Evolutionary conservation across 2,329 filamentous ascomycete species (phyloP).

Genomic region (Cladosporium sp.): DNA sequence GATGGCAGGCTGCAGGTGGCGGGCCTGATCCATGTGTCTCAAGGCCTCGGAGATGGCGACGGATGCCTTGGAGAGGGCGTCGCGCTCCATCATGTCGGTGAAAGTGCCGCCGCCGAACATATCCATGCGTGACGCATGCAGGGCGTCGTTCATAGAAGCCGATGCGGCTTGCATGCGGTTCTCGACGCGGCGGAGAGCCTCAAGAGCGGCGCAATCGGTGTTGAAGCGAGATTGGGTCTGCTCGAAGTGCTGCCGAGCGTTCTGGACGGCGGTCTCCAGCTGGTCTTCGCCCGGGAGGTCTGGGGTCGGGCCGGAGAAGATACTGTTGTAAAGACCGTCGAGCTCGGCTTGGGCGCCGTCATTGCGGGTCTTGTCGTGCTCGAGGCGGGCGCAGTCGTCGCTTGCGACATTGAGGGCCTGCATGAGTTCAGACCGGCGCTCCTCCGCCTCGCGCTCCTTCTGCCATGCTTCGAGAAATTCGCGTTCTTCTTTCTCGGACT

Average conservation of each 20-base stretch:
- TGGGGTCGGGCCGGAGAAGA: slow-evolving; percentile 50
- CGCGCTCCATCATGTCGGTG: slow-evolving; percentile 49
- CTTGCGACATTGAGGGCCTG: slow-evolving; percentile 38
- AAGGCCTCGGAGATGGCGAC: slow-evolving; percentile 12
- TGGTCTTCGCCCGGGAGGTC: slow-evolving; percentile 50
- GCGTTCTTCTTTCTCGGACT: slow-evolving; percentile 48
- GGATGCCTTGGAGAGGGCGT: slow-evolving; percentile 34
- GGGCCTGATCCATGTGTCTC: slow-evolving; percentile 21
- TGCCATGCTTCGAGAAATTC: slow-evolving; percentile 51
- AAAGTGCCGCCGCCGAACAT: slow-evolving; percentile 47
- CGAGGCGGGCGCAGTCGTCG: slow-evolving; percentile 31
- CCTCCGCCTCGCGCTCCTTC: slow-evolving; percentile 41
- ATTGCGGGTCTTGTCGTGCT: slow-evolving; percentile 29
- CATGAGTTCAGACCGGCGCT: slow-evolving; percentile 37
- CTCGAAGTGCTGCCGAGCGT: slow-evolving; percentile 35
- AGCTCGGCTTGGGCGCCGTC: slow-evolving; percentile 43
- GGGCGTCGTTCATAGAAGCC: slow-evolving; percentile 38
- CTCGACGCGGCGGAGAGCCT: slow-evolving; percentile 31
- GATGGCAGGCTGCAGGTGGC: slow-evolving; percentile 20
- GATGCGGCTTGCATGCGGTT: slow-evolving; percentile 33
- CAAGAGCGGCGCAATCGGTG: slow-evolving; percentile 38
- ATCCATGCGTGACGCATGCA: slow-evolving; percentile 39
- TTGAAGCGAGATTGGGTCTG: slow-evolving; percentile 32
- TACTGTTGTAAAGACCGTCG: slow-evolving; percentile 47
- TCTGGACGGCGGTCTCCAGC: slow-evolving; percentile 35